Evolutionary conservation across 202 grass and related monocot species (phyloP).

Genomic region (Bolboschoenoplectus hybrid): DNA sequence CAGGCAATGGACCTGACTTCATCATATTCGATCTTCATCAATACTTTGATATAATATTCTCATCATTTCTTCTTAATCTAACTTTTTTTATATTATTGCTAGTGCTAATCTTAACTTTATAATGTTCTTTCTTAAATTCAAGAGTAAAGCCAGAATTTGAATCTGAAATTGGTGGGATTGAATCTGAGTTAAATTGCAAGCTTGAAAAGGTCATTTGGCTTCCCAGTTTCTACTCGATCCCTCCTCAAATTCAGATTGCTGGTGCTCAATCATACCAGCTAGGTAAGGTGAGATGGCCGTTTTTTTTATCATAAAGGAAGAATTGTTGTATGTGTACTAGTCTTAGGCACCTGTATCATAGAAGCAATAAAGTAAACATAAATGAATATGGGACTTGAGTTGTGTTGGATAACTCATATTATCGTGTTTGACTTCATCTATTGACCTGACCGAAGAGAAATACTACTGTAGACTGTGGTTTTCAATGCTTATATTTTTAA

Average conservation of each 20-base stretch:
- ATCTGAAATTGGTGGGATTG: slow-evolving; percentile 48
- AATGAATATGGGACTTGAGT: slow-evolving; percentile 17
- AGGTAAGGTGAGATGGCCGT: slow-evolving; percentile 62
- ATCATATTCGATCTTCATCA: neutral
- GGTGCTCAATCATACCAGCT: slow-evolving; percentile 71
- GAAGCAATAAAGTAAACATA: slow-evolving; percentile 3
- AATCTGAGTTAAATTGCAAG: slow-evolving; percentile 71
- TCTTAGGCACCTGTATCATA: neutral
- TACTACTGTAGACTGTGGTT: neutral
- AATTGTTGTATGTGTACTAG: slow-evolving; percentile 2
- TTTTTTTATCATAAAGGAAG: slow-evolving; percentile 19
- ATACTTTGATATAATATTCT: neutral
- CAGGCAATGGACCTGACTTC: neutral
- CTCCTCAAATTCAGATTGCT: slow-evolving; percentile 77
- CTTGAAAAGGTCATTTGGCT: slow-evolving; percentile 73
- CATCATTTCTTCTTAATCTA: neutral
- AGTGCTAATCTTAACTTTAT: slow-evolving; percentile 10
- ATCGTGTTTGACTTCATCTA: neutral
- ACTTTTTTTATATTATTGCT: neutral
- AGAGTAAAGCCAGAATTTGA: slow-evolving; percentile 86
- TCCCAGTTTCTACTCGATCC: slow-evolving; percentile 77
- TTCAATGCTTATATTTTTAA: neutral
- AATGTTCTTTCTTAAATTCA: slow-evolving; percentile 39
- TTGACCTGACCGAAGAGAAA: neutral
- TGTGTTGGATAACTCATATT: neutral